Percentiles rank a stretch among this genome's conserved stretches.
Evolutionary conservation across 1,284 basidiomycete species (phyloP).

Genomic region (Ustilago crameri): DNA sequence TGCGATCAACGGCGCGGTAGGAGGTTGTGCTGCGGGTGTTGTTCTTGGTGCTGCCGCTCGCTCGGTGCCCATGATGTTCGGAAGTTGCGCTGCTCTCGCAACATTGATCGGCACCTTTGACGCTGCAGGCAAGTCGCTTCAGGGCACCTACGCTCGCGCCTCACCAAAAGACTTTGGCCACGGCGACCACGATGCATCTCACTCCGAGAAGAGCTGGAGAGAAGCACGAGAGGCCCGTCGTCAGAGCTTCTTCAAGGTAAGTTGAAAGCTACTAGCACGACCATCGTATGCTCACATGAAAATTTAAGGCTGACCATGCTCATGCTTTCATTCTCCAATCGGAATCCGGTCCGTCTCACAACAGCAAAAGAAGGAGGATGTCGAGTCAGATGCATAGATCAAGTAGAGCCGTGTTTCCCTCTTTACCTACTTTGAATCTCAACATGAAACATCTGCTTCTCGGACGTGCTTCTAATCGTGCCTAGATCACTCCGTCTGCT

Average conservation of each 20-base stretch:
- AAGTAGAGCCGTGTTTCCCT: conserved; percentile 1
- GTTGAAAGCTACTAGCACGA: conserved; percentile 7
- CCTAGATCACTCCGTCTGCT: no score
- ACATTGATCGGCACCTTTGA: conserved; percentile 85
- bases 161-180: conserved; percentile 40
- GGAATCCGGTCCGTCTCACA: not conserved
- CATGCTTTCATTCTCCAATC: not conserved
- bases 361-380: conserved; percentile 49
- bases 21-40: conserved; percentile 92
- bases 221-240: conserved; percentile 70
- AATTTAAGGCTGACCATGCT: not conserved
- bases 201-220: conserved; percentile 67
- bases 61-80: conserved; percentile 84
- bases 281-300: not conserved
- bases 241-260: conserved; percentile 71
- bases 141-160: conserved; percentile 42
- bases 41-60: conserved; percentile 85
- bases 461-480: no score
- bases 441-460: conserved; percentile 3
- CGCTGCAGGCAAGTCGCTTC: conserved; percentile 75
- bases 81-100: conserved; percentile 82
- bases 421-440: conserved; percentile 4
- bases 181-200: conserved; percentile 52
- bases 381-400: conserved; percentile 50
- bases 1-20: conserved; percentile 83